phyloP scores from a whole-genome alignment of 176 grass and related monocot species.

The Zoysia pacifica region DNA sequence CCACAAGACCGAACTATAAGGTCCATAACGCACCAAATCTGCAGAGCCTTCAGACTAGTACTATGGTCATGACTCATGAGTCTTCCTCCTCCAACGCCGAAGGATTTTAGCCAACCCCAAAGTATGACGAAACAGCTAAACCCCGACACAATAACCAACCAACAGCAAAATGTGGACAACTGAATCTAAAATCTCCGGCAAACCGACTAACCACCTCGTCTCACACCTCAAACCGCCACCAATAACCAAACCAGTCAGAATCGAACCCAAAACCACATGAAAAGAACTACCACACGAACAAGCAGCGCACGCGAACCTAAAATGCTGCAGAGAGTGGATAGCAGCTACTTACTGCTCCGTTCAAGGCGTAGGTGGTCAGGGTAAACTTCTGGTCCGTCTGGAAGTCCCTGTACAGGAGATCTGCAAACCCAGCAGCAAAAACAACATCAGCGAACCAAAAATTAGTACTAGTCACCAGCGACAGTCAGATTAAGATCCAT shows the following conservation, averaged over 20 bases:
- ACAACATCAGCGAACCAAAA: background rate
- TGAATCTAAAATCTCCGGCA: no score
- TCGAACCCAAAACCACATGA: background rate
- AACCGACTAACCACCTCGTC: no score
- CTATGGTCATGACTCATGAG: no score
- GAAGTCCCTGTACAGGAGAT: constrained; percentile 69
- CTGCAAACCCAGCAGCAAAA: constrained; percentile 29
- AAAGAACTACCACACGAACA: background rate
- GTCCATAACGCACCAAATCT: no score
- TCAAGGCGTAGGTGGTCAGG: constrained; percentile 51
- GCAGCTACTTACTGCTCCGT: constrained; percentile 59
- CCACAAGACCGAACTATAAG: no score
- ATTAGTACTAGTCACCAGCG: no score
- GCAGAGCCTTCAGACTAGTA: no score
- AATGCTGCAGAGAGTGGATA: background rate
- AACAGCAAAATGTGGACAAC: no score
- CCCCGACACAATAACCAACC: no score
- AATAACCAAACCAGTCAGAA: background rate
- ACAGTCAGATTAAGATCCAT: background rate
- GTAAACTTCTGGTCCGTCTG: constrained; percentile 58
- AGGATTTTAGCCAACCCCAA: no score
- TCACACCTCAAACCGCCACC: background rate
- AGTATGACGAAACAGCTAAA: no score
- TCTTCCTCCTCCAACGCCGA: no score
- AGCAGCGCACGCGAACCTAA: background rate